These are phyloP conservation scores for Cercospora beticola DNA, from an alignment of 2,329 filamentous ascomycete species.

Conservation along the genomic window DNA sequence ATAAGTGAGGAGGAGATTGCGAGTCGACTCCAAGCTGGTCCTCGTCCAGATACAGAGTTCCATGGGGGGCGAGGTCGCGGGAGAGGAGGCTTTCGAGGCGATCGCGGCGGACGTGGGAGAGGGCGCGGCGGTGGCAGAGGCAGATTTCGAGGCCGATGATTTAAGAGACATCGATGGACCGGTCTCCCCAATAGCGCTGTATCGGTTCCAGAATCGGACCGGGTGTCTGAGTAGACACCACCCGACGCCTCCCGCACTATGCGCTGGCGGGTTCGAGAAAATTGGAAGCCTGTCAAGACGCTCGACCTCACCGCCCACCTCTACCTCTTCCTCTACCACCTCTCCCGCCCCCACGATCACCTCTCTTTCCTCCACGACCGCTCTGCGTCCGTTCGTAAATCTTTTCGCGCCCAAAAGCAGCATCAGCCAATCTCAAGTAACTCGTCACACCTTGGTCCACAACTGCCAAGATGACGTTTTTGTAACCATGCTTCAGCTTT, in stretches of 20 bases:
- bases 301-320: slow-evolving; percentile 9
- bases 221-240: neutral
- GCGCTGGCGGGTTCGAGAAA: neutral
- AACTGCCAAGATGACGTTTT: slow-evolving; percentile 81
- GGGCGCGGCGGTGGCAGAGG: slow-evolving; percentile 20
- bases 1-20: slow-evolving; percentile 69
- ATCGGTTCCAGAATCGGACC: neutral
- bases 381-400: slow-evolving; percentile 60
- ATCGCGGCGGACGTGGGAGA: slow-evolving; percentile 27
- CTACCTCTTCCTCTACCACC: slow-evolving; percentile 41
- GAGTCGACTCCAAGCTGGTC: slow-evolving; percentile 59
- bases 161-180: neutral
- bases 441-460: slow-evolving; percentile 89
- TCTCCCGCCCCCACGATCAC: slow-evolving; percentile 42
- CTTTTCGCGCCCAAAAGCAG: slow-evolving; percentile 69
- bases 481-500: slow-evolving; percentile 77
- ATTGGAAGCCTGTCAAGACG: neutral
- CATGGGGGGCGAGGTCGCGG: slow-evolving; percentile 27
- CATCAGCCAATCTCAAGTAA: slow-evolving; percentile 78
- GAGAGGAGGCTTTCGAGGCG: slow-evolving; percentile 28
- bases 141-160: slow-evolving; percentile 16
- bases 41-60: slow-evolving; percentile 45
- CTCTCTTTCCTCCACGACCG: slow-evolving; percentile 34
- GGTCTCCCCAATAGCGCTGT: neutral
- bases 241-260: neutral